Conservation (phyloP, 345 rosid genomes). For the Eucalyptus viminalis region DNA sequence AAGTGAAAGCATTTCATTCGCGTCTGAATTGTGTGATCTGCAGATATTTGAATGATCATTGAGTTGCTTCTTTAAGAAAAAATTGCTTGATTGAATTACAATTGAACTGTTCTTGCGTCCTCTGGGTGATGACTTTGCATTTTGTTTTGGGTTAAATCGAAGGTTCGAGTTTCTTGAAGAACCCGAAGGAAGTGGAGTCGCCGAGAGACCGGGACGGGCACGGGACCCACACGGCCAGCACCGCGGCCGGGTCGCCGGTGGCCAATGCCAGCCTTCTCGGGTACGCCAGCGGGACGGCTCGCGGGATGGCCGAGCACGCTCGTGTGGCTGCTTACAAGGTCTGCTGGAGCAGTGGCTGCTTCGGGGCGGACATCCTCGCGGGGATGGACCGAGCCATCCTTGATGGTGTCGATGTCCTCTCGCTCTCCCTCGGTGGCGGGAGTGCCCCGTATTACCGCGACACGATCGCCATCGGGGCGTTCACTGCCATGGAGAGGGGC, state of each 20-base stretch:
- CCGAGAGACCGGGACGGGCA: constrained; percentile 82
- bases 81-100: neutral
- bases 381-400: constrained; percentile 77
- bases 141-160: neutral
- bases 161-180: constrained; percentile 22
- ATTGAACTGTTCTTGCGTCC: neutral
- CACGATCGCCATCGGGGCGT: constrained; percentile 68
- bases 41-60: neutral
- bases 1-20: neutral
- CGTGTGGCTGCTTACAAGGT: constrained; percentile 82
- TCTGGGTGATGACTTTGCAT: neutral
- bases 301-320: constrained; percentile 73
- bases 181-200: constrained; percentile 37
- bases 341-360: constrained; percentile 68
- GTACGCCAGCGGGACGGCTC: constrained; percentile 69
- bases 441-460: constrained; percentile 57
- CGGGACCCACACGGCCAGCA: constrained; percentile 80
- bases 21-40: neutral
- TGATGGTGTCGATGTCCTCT: constrained; percentile 81
- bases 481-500: constrained; percentile 72
- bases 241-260: constrained; percentile 73
- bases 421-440: constrained; percentile 86
- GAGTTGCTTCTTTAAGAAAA: neutral
- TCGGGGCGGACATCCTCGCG: constrained; percentile 79
- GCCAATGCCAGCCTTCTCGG: constrained; percentile 70